A percentile compares a stretch with the other conserved stretches of the same genome.
Conservation (phyloP, 2,329 filamentous ascomycete genomes). For the Hortaea sp. region DNA sequence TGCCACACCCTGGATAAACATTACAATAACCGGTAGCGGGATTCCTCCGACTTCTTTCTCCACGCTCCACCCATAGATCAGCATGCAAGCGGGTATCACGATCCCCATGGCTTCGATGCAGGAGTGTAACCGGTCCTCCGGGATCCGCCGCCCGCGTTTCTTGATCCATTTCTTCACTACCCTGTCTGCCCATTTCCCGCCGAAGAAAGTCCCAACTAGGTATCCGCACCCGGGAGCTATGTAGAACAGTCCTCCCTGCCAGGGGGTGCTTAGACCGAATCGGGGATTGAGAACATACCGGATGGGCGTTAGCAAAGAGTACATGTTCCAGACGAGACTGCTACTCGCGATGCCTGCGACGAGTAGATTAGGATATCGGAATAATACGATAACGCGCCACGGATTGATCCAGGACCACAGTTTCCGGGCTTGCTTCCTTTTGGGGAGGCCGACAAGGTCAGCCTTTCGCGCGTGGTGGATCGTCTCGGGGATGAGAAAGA, state of each 20-base stretch:
- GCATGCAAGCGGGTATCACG: constrained; percentile 50
- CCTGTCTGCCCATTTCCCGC: constrained; percentile 61
- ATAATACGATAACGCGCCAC: constrained; percentile 51
- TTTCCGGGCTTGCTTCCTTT: constrained; percentile 39
- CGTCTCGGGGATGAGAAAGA: constrained; percentile 62
- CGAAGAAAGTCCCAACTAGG: constrained; percentile 57
- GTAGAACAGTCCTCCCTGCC: constrained; percentile 63
- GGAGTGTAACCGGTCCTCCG: constrained; percentile 58
- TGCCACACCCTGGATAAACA: constrained; percentile 65
- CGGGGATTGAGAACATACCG: constrained; percentile 66
- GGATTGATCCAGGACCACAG: constrained; percentile 59
- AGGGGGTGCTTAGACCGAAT: constrained; percentile 55
- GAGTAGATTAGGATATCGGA: constrained; percentile 59
- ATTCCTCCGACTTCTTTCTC: constrained; percentile 47
- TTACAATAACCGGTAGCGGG: constrained; percentile 56
- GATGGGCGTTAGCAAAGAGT: constrained; percentile 39
- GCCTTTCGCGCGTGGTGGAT: constrained; percentile 54
- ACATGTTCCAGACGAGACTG: constrained; percentile 64
- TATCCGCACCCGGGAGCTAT: constrained; percentile 64
- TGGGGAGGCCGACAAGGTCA: constrained; percentile 49
- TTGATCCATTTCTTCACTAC: constrained; percentile 55
- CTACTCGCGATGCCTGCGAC: constrained; percentile 51
- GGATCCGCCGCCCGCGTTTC: constrained; percentile 50
- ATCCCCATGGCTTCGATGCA: constrained; percentile 47
- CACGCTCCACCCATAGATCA: constrained; percentile 59